Evolutionary conservation across 257 asterid species (phyloP).

Genomic region (Rhazya stricta): DNA sequence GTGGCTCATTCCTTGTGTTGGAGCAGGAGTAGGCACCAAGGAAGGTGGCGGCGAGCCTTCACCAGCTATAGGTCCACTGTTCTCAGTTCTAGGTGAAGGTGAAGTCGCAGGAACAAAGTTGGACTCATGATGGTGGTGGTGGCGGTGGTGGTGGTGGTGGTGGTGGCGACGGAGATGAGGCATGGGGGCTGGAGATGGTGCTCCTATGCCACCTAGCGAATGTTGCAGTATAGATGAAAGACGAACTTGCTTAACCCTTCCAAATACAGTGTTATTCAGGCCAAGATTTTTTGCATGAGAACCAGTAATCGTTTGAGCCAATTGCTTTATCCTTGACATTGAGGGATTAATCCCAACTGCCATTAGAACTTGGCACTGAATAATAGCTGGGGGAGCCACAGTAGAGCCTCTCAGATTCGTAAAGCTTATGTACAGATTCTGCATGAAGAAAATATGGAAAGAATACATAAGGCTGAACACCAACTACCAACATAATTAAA

Average conservation of each 20-base stretch:
- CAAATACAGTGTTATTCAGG: conserved; percentile 85
- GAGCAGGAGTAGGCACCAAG: conserved; percentile 48
- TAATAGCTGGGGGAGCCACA: conserved; percentile 57
- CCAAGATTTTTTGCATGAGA: conserved; percentile 82
- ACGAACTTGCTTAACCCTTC: conserved; percentile 87
- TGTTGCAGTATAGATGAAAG: conserved; percentile 73
- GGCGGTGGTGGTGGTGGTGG: conserved; percentile 48
- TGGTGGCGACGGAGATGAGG: conserved; percentile 42
- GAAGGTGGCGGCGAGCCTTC: conserved; percentile 32
- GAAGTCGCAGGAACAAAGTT: conserved; percentile 50
- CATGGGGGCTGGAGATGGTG: conserved; percentile 57
- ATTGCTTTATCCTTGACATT: conserved; percentile 71
- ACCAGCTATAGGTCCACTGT: conserved; percentile 27
- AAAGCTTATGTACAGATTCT: conserved; percentile 77
- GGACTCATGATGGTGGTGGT: conserved; percentile 32
- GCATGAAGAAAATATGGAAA: conserved; percentile 28
- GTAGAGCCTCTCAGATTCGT: conserved; percentile 83
- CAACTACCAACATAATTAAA: conserved; percentile 10
- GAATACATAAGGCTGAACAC: background rate
- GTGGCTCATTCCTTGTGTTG: conserved; percentile 27
- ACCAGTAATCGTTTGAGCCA: conserved; percentile 74
- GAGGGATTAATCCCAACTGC: conserved; percentile 75
- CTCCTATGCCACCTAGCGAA: conserved; percentile 43
- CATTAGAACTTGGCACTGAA: conserved; percentile 64
- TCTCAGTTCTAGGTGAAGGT: conserved; percentile 51